phyloP scores from a whole-genome alignment of 345 rosid genomes.

The Mercurialis annua region DNA sequence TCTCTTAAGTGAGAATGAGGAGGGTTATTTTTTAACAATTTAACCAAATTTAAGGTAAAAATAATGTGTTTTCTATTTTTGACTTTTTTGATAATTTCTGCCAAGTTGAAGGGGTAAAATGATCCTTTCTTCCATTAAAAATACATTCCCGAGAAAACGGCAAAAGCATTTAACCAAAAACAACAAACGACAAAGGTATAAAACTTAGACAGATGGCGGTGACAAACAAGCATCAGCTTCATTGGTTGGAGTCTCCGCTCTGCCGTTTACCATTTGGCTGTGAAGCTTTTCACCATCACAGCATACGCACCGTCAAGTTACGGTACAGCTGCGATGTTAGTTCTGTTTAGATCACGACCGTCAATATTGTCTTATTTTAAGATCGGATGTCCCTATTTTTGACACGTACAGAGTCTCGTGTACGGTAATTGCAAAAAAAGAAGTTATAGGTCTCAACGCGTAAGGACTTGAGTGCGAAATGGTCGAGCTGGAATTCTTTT shows the following conservation, averaged over 20 bases:
- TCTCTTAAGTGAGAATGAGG: too few relatives aligned
- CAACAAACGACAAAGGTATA: not conserved
- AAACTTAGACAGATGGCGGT: not conserved
- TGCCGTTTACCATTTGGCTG: not conserved
- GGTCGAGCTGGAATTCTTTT: not conserved
- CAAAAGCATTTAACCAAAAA: too few relatives aligned
- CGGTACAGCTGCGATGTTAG: not conserved
- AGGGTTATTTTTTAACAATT: too few relatives aligned
- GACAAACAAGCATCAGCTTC: not conserved
- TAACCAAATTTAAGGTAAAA: too few relatives aligned
- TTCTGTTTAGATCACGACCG: not conserved
- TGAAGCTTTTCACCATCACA: not conserved
- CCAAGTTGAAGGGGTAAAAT: too few relatives aligned
- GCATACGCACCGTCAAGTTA: not conserved
- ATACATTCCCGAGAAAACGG: too few relatives aligned
- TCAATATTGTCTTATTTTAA: not conserved
- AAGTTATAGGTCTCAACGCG: not conserved
- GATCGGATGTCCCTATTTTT: not conserved
- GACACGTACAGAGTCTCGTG: conserved; percentile 3
- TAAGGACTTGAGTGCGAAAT: not conserved
- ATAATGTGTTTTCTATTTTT: too few relatives aligned
- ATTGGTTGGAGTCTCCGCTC: not conserved
- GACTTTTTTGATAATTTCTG: too few relatives aligned
- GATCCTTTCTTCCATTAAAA: too few relatives aligned
- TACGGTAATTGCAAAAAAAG: not conserved